Evolutionary conservation across 441 rosid species (phyloP), one percentile per base, ranked within the genome.

Genomic region (Eutrema salsugineum): DNA sequence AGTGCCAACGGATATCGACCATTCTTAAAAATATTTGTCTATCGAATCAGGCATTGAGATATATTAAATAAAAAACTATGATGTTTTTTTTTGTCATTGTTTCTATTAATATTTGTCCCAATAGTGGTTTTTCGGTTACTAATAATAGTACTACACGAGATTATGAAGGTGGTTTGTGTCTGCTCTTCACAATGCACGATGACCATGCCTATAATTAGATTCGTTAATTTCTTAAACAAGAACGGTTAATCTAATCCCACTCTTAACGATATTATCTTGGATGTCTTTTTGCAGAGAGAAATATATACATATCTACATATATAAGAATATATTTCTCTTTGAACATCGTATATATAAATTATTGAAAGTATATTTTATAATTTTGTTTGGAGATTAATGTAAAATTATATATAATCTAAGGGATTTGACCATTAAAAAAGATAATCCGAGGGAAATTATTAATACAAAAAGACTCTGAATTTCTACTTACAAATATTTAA

Each of bases 141-240:
- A 40, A 16, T 42, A 22, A 22, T 12, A 33, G 35, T 14, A 66
- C 16, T 11, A 11, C 19, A 40, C 17, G 54, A 65, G 27, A 43
- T 40, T 16, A 54, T 67, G 51, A 46, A 40, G 71, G 9, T 67
- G 17, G 42, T 66, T 40, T 54, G 63, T 59, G 39, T 36, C 30
- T 49, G 58, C 27, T 48, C 59, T 59, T 27, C 40, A 36, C 59
- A 36, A 36, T 48, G 73, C 70, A 24, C 60, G 49, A 66, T 66
- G 15, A 10, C 66, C 55, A 51, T 38, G 19, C 10, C 66, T 68
- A 62, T 68, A 62, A 11, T 44, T 62, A 44, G 47, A 49, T 48
- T 35, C 56, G 48, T 38, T 61, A 38, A 70, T 70, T 70, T 8
- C 74, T 63, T 20, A 61, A 61, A 60, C 11, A 49, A 54, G 33